phyloP scores from a whole-genome alignment of 345 rosid genomes.

The Melaleuca quinquenervia region DNA sequence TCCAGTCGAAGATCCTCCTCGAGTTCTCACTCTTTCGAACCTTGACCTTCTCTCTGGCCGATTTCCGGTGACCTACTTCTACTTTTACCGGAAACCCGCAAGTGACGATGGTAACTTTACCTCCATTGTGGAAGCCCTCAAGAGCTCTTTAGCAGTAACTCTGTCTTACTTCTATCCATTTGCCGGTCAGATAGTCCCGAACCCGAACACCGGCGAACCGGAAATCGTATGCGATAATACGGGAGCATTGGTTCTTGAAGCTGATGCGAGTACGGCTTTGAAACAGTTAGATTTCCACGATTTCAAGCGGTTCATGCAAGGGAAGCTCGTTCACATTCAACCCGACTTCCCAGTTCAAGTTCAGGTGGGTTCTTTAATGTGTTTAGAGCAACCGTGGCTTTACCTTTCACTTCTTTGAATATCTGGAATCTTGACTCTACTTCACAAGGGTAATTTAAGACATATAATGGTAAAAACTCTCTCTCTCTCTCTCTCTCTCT shows the following conservation, averaged over 20 bases:
- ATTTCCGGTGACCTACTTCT: slow-evolving; percentile 72
- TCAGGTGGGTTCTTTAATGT: not conserved
- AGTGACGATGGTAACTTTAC: not conserved
- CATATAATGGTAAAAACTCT: not conserved
- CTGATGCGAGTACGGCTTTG: slow-evolving; percentile 34
- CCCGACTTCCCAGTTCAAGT: slow-evolving; percentile 44
- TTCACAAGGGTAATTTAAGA: not conserved
- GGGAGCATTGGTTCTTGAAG: slow-evolving; percentile 52
- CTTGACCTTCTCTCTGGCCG: slow-evolving; percentile 90
- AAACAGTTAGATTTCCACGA: slow-evolving; percentile 46
- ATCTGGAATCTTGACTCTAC: not conserved
- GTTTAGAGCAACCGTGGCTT: not conserved
- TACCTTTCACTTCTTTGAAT: not conserved
- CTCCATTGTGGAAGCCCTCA: slow-evolving; percentile 24
- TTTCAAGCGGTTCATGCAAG: slow-evolving; percentile 31
- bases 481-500: not conserved
- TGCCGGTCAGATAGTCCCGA: slow-evolving; percentile 50
- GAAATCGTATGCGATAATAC: slow-evolving; percentile 53
- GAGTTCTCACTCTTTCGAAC: slow-evolving; percentile 45
- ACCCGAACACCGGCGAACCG: slow-evolving; percentile 37
- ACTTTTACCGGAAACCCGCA: slow-evolving; percentile 38
- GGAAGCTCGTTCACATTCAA: slow-evolving; percentile 37
- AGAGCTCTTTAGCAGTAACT: slow-evolving; percentile 41
- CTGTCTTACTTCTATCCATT: slow-evolving; percentile 58
- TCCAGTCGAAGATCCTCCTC: slow-evolving; percentile 10